These are phyloP conservation scores for Macadamia integrifolia DNA, from an alignment of 164 flowering plant genomes.

Conservation along the genomic window DNA sequence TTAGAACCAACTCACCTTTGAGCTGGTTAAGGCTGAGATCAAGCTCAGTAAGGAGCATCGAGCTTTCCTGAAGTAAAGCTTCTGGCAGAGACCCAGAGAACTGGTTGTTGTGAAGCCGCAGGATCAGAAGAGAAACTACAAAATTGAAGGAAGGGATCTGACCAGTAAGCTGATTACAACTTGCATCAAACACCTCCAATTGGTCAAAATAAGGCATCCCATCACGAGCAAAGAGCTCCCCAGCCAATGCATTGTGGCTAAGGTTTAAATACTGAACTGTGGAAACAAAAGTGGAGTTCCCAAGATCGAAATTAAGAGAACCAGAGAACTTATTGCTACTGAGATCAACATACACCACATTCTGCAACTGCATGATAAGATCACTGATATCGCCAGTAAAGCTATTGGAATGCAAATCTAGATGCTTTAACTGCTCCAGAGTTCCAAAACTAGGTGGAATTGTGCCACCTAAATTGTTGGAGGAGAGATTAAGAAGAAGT, in stretches of 20 bases:
- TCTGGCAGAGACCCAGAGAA: slow-evolving; percentile 60
- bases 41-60: slow-evolving; percentile 55
- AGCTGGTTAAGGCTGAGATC: slow-evolving; percentile 69
- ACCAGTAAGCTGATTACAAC: slow-evolving; percentile 50
- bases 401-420: slow-evolving; percentile 48
- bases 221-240: slow-evolving; percentile 58
- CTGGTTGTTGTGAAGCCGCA: slow-evolving; percentile 48
- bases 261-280: slow-evolving; percentile 49
- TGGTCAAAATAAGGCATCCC: slow-evolving; percentile 59
- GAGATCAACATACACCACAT: slow-evolving; percentile 45
- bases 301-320: slow-evolving; percentile 41
- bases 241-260: slow-evolving; percentile 51
- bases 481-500: slow-evolving; percentile 45
- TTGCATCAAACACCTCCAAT: slow-evolving; percentile 68
- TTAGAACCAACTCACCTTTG: slow-evolving; percentile 37
- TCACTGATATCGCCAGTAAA: slow-evolving; percentile 48
- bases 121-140: slow-evolving; percentile 47
- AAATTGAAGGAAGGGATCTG: slow-evolving; percentile 50
- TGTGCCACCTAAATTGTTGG: slow-evolving; percentile 41
- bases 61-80: slow-evolving; percentile 55
- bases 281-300: slow-evolving; percentile 38
- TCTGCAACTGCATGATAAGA: slow-evolving; percentile 35
- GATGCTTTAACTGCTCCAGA: slow-evolving; percentile 34
- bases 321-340: slow-evolving; percentile 56
- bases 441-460: slow-evolving; percentile 37